Conservation (phyloP, 1,139 yeast species). For the Blastobotrys ciferrii region DNA sequence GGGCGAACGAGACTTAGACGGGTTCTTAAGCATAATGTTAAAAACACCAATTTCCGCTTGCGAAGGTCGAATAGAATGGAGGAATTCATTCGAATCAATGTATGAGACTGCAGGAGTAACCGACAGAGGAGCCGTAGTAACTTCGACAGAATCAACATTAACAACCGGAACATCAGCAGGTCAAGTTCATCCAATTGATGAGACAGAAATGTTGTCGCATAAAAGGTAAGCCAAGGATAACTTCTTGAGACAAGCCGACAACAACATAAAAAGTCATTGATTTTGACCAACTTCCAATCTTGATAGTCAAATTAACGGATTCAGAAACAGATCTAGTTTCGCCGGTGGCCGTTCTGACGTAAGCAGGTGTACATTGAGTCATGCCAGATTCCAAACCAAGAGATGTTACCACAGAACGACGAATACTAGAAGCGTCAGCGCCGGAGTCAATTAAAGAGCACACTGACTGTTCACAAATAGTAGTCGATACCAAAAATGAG, state of each 20-base stretch:
- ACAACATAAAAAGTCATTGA: not conserved
- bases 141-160: not conserved
- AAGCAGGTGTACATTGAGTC: not conserved
- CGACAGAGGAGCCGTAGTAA: not conserved
- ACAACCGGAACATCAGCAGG: too few species aligned
- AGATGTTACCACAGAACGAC: not conserved
- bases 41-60: not conserved
- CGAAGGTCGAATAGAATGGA: not conserved
- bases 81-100: not conserved
- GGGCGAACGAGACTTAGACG: not conserved
- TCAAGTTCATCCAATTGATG: not conserved
- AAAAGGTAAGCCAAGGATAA: not conserved
- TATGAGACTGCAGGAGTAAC: not conserved
- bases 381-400: not conserved
- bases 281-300: not conserved
- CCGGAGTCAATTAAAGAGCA: conserved; percentile 3
- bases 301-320: not conserved
- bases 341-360: not conserved
- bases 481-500: too few species aligned
- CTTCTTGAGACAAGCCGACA: not conserved
- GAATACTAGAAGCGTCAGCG: not conserved
- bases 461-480: too few species aligned
- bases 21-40: not conserved
- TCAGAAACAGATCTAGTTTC: not conserved
- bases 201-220: not conserved